Conservation (phyloP, 306 rosid genomes). For the Castanea crenata region DNA sequence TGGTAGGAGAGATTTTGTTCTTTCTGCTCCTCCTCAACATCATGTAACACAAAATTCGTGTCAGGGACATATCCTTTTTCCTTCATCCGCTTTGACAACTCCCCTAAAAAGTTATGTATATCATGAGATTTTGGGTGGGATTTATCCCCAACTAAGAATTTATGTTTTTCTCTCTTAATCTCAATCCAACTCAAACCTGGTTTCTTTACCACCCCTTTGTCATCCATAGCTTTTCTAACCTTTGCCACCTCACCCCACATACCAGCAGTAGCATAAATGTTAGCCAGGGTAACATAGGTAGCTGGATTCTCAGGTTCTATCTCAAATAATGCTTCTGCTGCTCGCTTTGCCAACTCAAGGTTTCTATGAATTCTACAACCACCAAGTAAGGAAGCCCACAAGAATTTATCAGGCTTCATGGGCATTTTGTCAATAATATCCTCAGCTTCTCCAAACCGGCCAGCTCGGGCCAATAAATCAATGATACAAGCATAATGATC, state of each 20-base stretch:
- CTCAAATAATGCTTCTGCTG: not conserved
- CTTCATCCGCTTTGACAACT: not conserved
- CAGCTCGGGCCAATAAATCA: not conserved
- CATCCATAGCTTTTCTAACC: not conserved
- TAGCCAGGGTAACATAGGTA: slow-evolving; percentile 1
- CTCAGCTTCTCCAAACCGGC: slow-evolving; percentile 2
- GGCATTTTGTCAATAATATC: not conserved
- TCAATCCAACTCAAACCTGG: slow-evolving; percentile 10
- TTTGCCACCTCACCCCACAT: slow-evolving; percentile 2
- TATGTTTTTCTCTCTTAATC: not conserved
- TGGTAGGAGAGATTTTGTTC: slow-evolving; percentile 25
- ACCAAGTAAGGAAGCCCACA: not conserved
- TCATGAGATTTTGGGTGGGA: not conserved
- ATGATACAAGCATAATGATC: not conserved
- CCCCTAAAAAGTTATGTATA: not conserved
- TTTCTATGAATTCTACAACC: not conserved
- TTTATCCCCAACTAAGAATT: not conserved
- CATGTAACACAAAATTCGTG: not conserved
- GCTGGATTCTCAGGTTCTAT: slow-evolving; percentile 7
- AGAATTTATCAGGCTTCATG: not conserved
- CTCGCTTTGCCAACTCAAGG: not conserved
- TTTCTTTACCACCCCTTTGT: not conserved
- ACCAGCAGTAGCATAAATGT: not conserved
- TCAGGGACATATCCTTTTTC: slow-evolving; percentile 9
- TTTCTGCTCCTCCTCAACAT: slow-evolving; percentile 23